phyloP scores from a whole-genome alignment of 1,139 yeast genomes.

The Hansenula lynferdii region DNA sequence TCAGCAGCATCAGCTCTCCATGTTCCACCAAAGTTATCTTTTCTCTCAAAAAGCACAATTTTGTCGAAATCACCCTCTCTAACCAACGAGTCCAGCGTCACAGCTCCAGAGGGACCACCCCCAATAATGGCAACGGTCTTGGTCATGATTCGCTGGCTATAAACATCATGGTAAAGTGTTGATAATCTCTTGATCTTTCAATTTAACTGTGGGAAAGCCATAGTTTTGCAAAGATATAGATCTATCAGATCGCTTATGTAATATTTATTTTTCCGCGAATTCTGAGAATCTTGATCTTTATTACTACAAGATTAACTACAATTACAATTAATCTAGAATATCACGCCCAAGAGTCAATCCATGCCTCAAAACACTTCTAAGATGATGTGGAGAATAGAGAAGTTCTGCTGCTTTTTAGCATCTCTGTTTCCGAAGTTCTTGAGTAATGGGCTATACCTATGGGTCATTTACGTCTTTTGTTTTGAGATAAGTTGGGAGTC shows the following conservation, averaged over 20 bases:
- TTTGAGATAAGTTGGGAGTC: slow-evolving; percentile 22
- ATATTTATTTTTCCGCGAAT: no score
- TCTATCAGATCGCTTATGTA: no score
- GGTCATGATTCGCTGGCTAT: no score
- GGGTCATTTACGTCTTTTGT: slow-evolving; percentile 51
- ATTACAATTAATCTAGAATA: no score
- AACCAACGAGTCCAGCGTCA: slow-evolving; percentile 6
- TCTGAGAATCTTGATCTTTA: no score
- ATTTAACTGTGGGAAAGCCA: no score
- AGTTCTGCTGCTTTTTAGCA: slow-evolving; percentile 44
- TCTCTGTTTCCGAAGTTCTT: slow-evolving; percentile 56
- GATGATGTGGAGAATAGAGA: slow-evolving; percentile 8
- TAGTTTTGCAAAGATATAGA: no score
- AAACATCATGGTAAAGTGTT: no score
- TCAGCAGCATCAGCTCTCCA: slow-evolving; percentile 23
- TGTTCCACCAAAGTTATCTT: slow-evolving; percentile 27
- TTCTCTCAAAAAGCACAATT: slow-evolving; percentile 30
- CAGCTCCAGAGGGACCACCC: slow-evolving; percentile 27
- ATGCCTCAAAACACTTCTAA: background rate
- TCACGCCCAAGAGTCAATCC: no score
- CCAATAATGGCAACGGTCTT: slow-evolving; percentile 28
- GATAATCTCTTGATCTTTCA: no score
- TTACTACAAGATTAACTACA: background rate
- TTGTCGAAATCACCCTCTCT: slow-evolving; percentile 21
- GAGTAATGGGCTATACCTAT: slow-evolving; percentile 45